Evolutionary conservation across 352 stramenopile genomes (phyloP).

Genomic region (Phytophthora syringae): DNA sequence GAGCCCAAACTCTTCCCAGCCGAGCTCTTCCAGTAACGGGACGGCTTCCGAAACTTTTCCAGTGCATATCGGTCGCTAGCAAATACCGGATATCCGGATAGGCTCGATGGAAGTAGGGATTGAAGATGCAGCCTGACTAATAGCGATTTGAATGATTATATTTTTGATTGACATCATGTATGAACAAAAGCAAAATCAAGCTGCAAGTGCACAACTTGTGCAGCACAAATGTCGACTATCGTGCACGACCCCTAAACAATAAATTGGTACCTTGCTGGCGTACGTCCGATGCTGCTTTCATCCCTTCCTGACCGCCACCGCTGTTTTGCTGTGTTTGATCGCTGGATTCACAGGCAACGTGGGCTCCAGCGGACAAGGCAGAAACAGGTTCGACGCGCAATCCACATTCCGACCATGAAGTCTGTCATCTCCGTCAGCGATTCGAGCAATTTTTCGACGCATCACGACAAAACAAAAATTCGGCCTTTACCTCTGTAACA

Average conservation of each 20-base stretch:
- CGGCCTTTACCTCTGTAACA: too few species aligned
- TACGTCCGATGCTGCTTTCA: too few species aligned
- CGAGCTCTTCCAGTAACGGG: constrained; percentile 79
- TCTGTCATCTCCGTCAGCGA: too few species aligned
- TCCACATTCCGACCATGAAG: background rate
- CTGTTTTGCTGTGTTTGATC: background rate
- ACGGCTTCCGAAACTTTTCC: constrained; percentile 3
- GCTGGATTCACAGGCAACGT: background rate
- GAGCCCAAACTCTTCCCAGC: constrained; percentile 81
- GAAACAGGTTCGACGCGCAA: background rate
- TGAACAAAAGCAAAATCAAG: too few species aligned
- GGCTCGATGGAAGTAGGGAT: constrained; percentile 4
- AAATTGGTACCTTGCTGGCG: too few species aligned
- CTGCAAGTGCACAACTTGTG: background rate
- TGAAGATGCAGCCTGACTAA: constrained; percentile 8
- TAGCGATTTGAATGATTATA: constrained; percentile 3
- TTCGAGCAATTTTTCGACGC: too few species aligned
- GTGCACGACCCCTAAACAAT: too few species aligned
- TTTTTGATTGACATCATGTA: background rate
- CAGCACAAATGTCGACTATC: background rate
- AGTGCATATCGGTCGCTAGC: background rate
- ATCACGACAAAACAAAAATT: too few species aligned
- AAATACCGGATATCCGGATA: background rate
- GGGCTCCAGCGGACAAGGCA: background rate
- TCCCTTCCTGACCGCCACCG: too few species aligned